Evolutionary conservation across 2,329 filamentous ascomycete genomes (phyloP), one percentile per base, ranked within the genome.

Genomic region (Pseudogymnoascus sp.): DNA sequence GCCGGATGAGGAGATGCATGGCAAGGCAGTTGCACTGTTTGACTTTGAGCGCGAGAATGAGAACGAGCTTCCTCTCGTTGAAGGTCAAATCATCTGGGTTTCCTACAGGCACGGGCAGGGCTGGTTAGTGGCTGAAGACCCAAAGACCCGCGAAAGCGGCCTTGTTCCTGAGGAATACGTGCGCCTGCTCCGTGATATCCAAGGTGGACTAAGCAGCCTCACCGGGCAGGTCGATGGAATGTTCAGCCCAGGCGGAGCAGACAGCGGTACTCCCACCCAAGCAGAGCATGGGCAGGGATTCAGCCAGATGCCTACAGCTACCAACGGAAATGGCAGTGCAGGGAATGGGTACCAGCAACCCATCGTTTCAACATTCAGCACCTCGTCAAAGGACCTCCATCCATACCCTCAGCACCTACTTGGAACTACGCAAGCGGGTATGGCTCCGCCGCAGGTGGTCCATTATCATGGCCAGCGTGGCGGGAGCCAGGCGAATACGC

Each of bases 91-190:
- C 64, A 96, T 99, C 64, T 90, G 95, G 80, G 93, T 99, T 23
- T 96, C 92, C 14, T 99, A 98, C 75, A 85, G 95, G 48, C 93
- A 98, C 73, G 93, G 93, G 14, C 92, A 98, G 77, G 95, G 95
- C 63, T 99, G 95, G 95, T 82, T 99, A 62, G 95, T 99, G 23
- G 95, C 95, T 3, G 91, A 97, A 77, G 95, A 99, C 72, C 93
- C 93, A 11, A 93, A 92, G 75, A 97, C 92, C 0, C 92, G 86
- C 69, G 95, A 99, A 77, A 96, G 92, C 72, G 95, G 95, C 0
- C 82, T 99, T 37, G 95, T 99, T 1, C 95, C 95, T 0, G 95
- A 99, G 76, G 93, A 96, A 76, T 99, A 98, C 73, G 95, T 99
- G 45, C 87, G 95, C 14, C 80, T 99, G 54, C 82, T 99, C 66